Percentiles rank a stretch among this genome's conserved stretches.
phyloP scores from a whole-genome alignment of 352 stramenopile species.

The Thraustochytrium striatum region DNA sequence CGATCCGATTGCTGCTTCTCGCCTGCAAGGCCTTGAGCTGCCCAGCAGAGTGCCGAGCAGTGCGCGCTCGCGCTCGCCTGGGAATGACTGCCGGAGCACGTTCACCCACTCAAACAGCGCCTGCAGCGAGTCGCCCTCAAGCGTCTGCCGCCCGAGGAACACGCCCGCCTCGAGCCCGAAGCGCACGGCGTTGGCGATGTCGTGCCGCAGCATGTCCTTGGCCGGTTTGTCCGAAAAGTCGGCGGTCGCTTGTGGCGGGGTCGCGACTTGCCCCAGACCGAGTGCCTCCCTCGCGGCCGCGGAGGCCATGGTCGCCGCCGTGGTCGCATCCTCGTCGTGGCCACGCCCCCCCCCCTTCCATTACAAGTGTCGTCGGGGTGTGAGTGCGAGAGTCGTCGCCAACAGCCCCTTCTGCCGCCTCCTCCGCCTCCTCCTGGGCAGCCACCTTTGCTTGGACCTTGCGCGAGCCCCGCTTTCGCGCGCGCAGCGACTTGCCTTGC shows the following conservation, averaged over 20 bases:
- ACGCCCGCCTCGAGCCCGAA: slow-evolving; percentile 27
- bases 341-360: not conserved
- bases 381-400: no score
- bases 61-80: slow-evolving; percentile 6
- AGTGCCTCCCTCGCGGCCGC: not conserved
- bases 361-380: not conserved
- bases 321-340: not conserved
- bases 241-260: not conserved
- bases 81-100: slow-evolving; percentile 37
- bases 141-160: slow-evolving; percentile 7
- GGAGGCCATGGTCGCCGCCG: not conserved
- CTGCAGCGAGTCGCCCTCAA: not conserved
- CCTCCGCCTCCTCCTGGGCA: no score
- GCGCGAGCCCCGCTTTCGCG: no score
- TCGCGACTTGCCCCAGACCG: not conserved
- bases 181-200: slow-evolving; percentile 3
- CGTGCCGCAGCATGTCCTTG: slow-evolving; percentile 17
- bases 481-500: no score
- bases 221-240: no score
- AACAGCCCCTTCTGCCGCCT: no score
- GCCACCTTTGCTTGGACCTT: no score
- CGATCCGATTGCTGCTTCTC: not conserved
- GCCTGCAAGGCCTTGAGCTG: not conserved
- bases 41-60: slow-evolving; percentile 16
- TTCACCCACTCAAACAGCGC: slow-evolving; percentile 37